Evolutionary conservation across 352 stramenopile genomes (phyloP), one percentile per base, ranked within the genome.

Genomic region (Aphanomyces stellatus): DNA sequence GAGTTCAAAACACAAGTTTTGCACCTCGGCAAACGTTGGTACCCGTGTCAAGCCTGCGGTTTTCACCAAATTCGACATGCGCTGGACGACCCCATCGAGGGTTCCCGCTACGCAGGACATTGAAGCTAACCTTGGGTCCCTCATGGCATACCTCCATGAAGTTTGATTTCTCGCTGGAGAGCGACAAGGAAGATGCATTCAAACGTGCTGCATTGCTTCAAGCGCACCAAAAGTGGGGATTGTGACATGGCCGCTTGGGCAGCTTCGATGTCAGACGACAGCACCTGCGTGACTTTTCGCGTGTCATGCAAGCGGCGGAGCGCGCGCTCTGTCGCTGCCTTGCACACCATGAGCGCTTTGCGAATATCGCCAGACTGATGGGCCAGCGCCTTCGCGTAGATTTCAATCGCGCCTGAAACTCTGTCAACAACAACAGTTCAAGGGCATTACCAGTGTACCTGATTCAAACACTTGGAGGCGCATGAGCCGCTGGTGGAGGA

Each of bases 131-230:
- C n/a, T n/a, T n/a, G n/a, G n/a, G n/a, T n/a, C n/a, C n/a, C n/a
- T n/a, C n/a, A n/a, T n/a, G n/a, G n/a, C n/a, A n/a, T 5, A 69
- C 72, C 25, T 71, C 72, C 33, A 74, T 74, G 24, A 71, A 75
- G 22, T 40, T 81, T 84, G 34, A 85, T 69, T 65, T 88, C 80
- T 74, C 87, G 85, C 24, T 74, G 72, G 28, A 90, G 68, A 24
- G 81, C 81, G 34, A 90, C 71, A 4, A 90, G 69, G 48, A 90
- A 88, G 17, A 85, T 78, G 53, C 79, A 88, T 65, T 90, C 81
- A 59, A 90, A 88, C 51, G 87, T 87, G 53, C 80, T 86, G 53
- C 77, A 87, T 25, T 76, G 73, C 8, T 71, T 70, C 34, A 90
- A 71, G 19, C 81, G 78, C 31, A 74, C 76, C 61, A 86, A 72